Evolutionary conservation across 352 stramenopile genomes (phyloP).

Genomic region (Plasmopara viticola): DNA sequence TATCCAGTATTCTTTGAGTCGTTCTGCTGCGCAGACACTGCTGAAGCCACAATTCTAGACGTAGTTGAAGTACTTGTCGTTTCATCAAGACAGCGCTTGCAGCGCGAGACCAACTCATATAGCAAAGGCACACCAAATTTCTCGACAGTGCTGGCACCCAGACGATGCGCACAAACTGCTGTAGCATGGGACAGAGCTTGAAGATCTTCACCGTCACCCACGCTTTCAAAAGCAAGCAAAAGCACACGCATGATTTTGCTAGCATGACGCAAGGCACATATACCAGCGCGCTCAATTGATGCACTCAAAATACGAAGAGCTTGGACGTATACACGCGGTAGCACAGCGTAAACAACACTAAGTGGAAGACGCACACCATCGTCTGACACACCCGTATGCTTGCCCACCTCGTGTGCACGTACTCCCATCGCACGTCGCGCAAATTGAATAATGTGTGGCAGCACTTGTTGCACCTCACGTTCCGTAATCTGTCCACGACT

Average conservation of each 20-base stretch:
- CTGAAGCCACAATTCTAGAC: conserved; percentile 15
- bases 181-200: conserved; percentile 44
- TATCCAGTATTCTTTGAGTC: conserved; percentile 17
- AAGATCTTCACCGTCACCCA: conserved; percentile 28
- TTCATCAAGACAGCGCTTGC: conserved; percentile 43
- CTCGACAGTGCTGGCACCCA: conserved; percentile 67
- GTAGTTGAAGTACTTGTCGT: conserved; percentile 5
- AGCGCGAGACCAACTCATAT: conserved; percentile 49
- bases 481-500: conserved; percentile 46
- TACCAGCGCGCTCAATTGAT: conserved; percentile 35
- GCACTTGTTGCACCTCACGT: conserved; percentile 63
- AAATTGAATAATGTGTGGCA: conserved; percentile 47
- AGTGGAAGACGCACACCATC: conserved; percentile 65
- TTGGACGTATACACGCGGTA: conserved; percentile 52
- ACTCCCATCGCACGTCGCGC: conserved; percentile 54
- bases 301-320: conserved; percentile 36
- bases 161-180: conserved; percentile 37
- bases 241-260: conserved; percentile 62
- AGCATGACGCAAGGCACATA: conserved; percentile 62
- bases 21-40: conserved; percentile 12
- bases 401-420: conserved; percentile 65
- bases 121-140: conserved; percentile 63
- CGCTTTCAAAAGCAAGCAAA: conserved; percentile 45
- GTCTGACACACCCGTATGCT: conserved; percentile 74
- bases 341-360: conserved; percentile 65